Conservation (phyloP, 169 alveolate species). For the Perkinsus marinus region DNA sequence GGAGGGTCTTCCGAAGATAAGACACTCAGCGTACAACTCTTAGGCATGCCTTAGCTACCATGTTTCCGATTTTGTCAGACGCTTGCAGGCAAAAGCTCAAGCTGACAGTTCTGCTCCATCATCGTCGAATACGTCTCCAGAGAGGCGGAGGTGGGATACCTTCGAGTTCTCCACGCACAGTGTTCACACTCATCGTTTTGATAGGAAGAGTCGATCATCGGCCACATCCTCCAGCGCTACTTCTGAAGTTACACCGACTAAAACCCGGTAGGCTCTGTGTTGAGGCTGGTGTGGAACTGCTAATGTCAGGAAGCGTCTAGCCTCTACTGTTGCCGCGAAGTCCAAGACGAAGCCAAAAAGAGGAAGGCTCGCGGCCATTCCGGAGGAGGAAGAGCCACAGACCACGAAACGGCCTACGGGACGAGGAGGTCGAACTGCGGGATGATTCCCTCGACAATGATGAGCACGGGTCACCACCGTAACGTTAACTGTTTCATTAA, state of each 20-base stretch:
- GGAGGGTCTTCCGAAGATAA: not conserved
- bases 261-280: not conserved
- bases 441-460: not conserved
- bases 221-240: not conserved
- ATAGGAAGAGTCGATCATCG: not conserved
- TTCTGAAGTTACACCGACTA: not conserved
- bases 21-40: not conserved
- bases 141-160: not conserved
- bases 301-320: not conserved
- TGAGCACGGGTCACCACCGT: not conserved
- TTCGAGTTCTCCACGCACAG: not conserved
- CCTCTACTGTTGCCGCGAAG: not conserved
- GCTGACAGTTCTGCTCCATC: not conserved
- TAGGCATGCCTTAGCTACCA: not conserved
- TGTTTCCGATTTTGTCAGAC: not conserved
- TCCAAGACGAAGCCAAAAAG: not conserved
- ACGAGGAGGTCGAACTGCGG: not conserved
- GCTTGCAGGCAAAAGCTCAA: not conserved
- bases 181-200: not conserved
- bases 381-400: not conserved
- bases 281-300: not conserved
- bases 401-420: not conserved
- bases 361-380: not conserved
- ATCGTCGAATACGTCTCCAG: not conserved
- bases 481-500: not conserved